phyloP scores from a whole-genome alignment of 2,329 filamentous ascomycete species.

The Talaromyces sp. region DNA sequence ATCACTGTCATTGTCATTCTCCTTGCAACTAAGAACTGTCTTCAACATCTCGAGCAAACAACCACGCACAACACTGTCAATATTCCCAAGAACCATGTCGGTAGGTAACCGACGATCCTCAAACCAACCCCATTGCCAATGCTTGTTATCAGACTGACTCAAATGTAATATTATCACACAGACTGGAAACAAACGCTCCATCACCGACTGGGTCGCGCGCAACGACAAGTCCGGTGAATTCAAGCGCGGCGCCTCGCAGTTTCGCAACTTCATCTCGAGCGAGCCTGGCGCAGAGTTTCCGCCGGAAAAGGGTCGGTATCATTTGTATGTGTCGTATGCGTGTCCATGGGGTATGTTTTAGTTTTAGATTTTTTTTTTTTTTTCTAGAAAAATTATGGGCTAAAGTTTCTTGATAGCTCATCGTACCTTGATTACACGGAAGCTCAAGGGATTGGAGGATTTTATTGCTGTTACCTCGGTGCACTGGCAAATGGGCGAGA shows the following conservation, averaged over 20 bases:
- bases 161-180: slow-evolving; percentile 6
- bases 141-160: too few species aligned
- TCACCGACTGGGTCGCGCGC: slow-evolving; percentile 80
- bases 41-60: slow-evolving; percentile 3
- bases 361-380: not conserved
- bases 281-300: slow-evolving; percentile 70
- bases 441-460: slow-evolving; percentile 88
- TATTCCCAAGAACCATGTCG: slow-evolving; percentile 25
- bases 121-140: too few species aligned
- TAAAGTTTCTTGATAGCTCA: slow-evolving; percentile 54
- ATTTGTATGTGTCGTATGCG: slow-evolving; percentile 90
- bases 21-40: not conserved
- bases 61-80: not conserved
- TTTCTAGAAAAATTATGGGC: not conserved
- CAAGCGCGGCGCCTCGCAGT: slow-evolving; percentile 79
- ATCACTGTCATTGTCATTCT: not conserved
- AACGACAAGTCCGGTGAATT: slow-evolving; percentile 82
- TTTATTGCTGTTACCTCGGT: slow-evolving; percentile 76
- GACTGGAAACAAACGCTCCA: slow-evolving; percentile 27
- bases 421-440: slow-evolving; percentile 78
- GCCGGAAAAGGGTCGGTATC: slow-evolving; percentile 83
- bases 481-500: slow-evolving; percentile 80
- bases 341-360: slow-evolving; percentile 70
- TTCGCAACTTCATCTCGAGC: slow-evolving; percentile 74
- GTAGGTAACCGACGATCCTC: slow-evolving; percentile 18